Evolutionary conservation across 306 rosid species (phyloP), one percentile per base, ranked within the genome.

Genomic region (Lupinus albus): DNA sequence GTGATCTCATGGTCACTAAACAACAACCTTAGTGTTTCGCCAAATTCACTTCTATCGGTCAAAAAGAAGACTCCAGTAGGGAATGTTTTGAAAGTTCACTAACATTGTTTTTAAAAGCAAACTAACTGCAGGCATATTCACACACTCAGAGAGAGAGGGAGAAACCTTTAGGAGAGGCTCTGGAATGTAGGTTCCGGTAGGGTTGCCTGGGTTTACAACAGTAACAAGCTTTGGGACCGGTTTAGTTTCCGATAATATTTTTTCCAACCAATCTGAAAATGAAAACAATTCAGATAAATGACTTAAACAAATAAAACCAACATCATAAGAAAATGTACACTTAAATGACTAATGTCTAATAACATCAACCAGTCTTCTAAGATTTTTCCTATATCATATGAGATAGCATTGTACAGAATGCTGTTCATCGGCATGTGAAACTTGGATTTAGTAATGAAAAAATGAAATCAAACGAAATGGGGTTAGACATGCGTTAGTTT

Each of bases 131-230:
- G 32, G 45, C 28, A 30, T 53, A 64, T 30, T 55, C 39, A 39
- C 46, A 47, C 45, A 18, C n/a, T 13, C 49, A 41, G 8, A 41
- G 45, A 11, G 39, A 2, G 64, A 64, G 70, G 57, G 69, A 80
- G 55, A 75, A 16, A 93, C 99, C 99, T 88, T 78, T 25, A 93
- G 91, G 73, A 90, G 94, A 68, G 85, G 51, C 56, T 88, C 91
- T 0, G 99, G 99, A 76, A 93, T 88, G 72, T 88, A 89, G 73
- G 98, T 89, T 77, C 97, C 98, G 42, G 74, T 36, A 42, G 98
- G 98, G 63, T 93, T 93, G 71, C 98, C 98, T 8, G 98, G 98
- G 82, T 93, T 93, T 47, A 93, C 98, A 68, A 93, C 84, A 30
- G 82, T 88, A 11, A 93, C 99, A 70, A 93, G 88, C 85, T 93